Conservation (phyloP, 2,329 filamentous ascomycete species). For the Botrytis aclada region DNA sequence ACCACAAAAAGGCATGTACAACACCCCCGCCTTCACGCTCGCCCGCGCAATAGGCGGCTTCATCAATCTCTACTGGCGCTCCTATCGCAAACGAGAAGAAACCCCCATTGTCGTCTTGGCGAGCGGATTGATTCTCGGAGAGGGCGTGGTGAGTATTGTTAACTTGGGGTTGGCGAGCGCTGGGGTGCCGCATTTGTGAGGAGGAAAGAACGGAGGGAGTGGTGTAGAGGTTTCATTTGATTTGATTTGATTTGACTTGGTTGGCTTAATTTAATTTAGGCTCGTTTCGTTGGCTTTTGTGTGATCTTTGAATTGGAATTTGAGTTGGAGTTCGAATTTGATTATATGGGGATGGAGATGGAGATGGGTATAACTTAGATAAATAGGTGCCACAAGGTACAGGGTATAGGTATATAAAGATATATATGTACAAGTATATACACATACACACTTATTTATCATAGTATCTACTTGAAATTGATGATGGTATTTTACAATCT, state of each 20-base stretch:
- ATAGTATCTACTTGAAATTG: not conserved
- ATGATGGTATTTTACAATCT: not conserved
- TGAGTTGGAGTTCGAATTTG: not conserved
- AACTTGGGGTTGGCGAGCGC: constrained; percentile 80
- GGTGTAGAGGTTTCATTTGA: not conserved
- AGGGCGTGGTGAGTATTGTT: constrained; percentile 87
- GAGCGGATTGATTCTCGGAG: constrained; percentile 84
- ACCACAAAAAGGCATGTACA: constrained; percentile 75
- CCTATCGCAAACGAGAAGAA: constrained; percentile 51
- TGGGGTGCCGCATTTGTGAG: constrained; percentile 64
- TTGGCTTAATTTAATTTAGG: not conserved
- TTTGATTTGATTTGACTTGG: not conserved
- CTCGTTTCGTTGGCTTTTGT: not conserved
- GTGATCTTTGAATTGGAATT: not conserved
- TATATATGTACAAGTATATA: not conserved
- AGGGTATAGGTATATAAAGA: not conserved
- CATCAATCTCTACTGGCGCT: constrained; percentile 74
- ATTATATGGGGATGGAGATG: not conserved
- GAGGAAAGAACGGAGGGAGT: not conserved
- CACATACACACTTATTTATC: not conserved
- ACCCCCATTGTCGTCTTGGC: constrained; percentile 88
- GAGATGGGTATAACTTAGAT: not conserved
- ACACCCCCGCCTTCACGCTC: constrained; percentile 91
- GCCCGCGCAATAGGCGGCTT: constrained; percentile 79
- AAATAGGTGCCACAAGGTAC: not conserved